Percentiles rank a stretch among this genome's conserved stretches.
Conservation (phyloP, 2,329 filamentous ascomycete genomes). For the Aspergillus arachidicola region DNA sequence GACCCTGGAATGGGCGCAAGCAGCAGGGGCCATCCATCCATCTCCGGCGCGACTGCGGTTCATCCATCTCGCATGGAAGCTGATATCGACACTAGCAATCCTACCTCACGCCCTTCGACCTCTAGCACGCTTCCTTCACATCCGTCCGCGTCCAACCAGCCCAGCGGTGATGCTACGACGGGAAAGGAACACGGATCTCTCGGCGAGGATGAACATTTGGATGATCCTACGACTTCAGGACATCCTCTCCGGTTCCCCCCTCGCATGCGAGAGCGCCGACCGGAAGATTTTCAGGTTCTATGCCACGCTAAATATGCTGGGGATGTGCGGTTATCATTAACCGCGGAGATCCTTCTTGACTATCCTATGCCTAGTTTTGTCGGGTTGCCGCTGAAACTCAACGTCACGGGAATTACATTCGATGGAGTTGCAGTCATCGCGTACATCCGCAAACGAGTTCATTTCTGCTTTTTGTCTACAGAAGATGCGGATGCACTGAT, state of each 20-base stretch:
- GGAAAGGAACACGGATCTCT: slow-evolving; percentile 20
- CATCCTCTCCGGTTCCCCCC: slow-evolving; percentile 45
- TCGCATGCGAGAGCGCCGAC: slow-evolving; percentile 69
- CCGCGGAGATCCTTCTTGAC: slow-evolving; percentile 92
- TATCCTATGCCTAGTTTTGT: slow-evolving; percentile 99
- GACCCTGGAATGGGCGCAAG: slow-evolving; percentile 30
- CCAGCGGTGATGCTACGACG: slow-evolving; percentile 28
- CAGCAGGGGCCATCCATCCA: slow-evolving; percentile 18
- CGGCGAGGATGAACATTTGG: slow-evolving; percentile 24
- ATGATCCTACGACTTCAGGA: slow-evolving; percentile 20
- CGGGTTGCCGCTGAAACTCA: slow-evolving; percentile 88
- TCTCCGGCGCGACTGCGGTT: slow-evolving; percentile 13
- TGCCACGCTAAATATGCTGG: slow-evolving; percentile 89
- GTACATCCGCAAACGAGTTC: slow-evolving; percentile 82
- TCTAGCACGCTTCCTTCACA: slow-evolving; percentile 40
- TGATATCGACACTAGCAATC: slow-evolving; percentile 40
- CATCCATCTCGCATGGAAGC: slow-evolving; percentile 33
- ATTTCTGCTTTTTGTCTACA: slow-evolving; percentile 92
- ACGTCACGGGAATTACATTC: slow-evolving; percentile 92
- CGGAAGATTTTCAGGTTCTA: slow-evolving; percentile 89
- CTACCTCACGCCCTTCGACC: slow-evolving; percentile 47
- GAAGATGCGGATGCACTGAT: slow-evolving; percentile 83
- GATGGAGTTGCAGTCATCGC: slow-evolving; percentile 92
- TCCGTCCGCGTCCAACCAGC: slow-evolving; percentile 33
- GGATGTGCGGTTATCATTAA: slow-evolving; percentile 83